Evolutionary conservation across 2,329 filamentous ascomycete genomes (phyloP), one percentile per base, ranked within the genome.

Genomic region (Fusarium miscanthi): DNA sequence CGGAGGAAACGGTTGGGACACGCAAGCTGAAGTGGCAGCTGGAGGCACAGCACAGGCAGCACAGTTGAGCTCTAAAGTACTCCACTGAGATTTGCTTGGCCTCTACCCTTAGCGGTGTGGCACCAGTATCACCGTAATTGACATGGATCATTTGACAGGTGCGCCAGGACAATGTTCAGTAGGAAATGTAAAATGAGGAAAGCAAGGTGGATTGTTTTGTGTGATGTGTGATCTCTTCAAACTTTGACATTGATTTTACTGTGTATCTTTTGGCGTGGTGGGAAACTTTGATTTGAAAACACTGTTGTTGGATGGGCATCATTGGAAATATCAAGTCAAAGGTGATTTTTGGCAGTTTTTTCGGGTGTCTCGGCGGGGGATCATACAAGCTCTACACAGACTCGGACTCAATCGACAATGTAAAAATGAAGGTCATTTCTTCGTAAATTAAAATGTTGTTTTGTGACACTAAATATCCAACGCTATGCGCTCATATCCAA

Each of bases 51-150:
- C n/a, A 14, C 30, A 30, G 40, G 62, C 53, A 43, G 31, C 56
- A 59, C 40, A 40, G 8, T 33, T 35, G 30, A 13, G 63, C 37
- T 45, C 48, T 71, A 25, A 51, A 51, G 48, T 51, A 63, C 70
- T 73, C 70, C 70, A 73, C 70, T 48, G 56, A 49, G 43, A 57
- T 48, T 49, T 56, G 48, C 62, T 63, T 73, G 70, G 70, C 61
- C 27, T 73, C 25, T 57, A 57, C 57, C 46, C 45, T 64, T 65
- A 63, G 52, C 65, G 65, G 49, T 53, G 45, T 43, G 35, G 30
- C 59, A 45, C 33, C 40, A 37, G 35, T 31, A 64, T 53, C 65
- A 48, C 16, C 49, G 51, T 40, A 42, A 35, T 30, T 13, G 54
- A 51, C 42, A 51, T 38, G 42, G 54, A 37, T 58, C 42, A 51